Base-by-base conservation (phyloP, 2,329 filamentous ascomycete genomes). In the Fusarium concolor region DNA sequence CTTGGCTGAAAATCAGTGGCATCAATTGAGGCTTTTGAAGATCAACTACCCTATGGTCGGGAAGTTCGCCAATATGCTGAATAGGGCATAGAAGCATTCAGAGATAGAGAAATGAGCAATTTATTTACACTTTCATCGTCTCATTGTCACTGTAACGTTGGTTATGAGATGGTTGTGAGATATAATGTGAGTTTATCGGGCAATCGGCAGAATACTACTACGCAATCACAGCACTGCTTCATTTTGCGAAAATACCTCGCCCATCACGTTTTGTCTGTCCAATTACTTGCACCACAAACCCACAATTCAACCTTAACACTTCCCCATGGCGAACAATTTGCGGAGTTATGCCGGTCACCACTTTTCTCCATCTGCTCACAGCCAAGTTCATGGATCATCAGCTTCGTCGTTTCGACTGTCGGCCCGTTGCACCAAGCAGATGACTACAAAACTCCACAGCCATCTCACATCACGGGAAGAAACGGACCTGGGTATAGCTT, bases 241-340 rank as follows among this genome's bases (percentile, higher is more conserved):
- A 10, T 20, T 37, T 18, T 18, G 15, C 8, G 11, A 31, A 44
- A 44, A 44, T 24, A 31, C 37, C 49, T 11, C 35, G 49, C 14
- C 18, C 15, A 15, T 28, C 29, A 6, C 26, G 9, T 26, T 26
- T 26, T 28, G 8, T 26, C n/a, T 20, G 6, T 14, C n/a, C 26
- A 38, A 26, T 26, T 26, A 10, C 37, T 35, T 22, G 18, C 33
- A 63, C 24, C 39, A n/a, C 20, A 38, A 59, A 38, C 51, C 61
- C 61, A 64, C 59, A 64, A 46, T 38, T 64, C 61, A 64, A 64
- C 61, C 59, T 64, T 64, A 58, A 46, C 29, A 5, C 20, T 59
- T 42, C 52, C 52, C 61, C 59, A 41, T 26, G 39, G 24, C 38
- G 18, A 49, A 10, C 4, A 6, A 22, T 24, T 50, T 45, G 60